A percentile compares a stretch with the other conserved stretches of the same genome.
These are phyloP conservation scores for Podospora appendiculata DNA, from an alignment of 495 filamentous ascomycete genomes.

Conservation along the genomic window DNA sequence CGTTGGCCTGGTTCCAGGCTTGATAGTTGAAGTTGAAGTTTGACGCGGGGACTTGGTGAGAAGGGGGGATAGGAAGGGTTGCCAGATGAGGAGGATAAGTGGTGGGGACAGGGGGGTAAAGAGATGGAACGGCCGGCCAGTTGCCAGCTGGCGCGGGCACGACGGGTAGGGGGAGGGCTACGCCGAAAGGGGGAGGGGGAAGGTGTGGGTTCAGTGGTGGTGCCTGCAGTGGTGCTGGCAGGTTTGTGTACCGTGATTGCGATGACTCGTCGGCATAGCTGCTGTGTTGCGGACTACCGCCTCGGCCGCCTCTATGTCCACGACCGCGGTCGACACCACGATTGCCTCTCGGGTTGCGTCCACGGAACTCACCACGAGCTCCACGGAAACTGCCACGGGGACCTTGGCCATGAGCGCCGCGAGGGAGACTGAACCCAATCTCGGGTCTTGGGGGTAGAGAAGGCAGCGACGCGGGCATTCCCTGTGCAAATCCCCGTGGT, in stretches of 20 bases:
- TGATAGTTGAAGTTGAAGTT: slow-evolving; percentile 12
- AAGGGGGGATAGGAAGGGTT: too few species aligned
- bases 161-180: too few species aligned
- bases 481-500: slow-evolving; percentile 47
- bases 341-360: slow-evolving; percentile 15
- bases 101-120: slow-evolving; percentile 3
- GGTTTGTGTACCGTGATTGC: not conserved
- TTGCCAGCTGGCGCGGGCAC: not conserved
- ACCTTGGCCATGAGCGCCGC: slow-evolving; percentile 9
- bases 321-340: slow-evolving; percentile 26
- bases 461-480: slow-evolving; percentile 27
- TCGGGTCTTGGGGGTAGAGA: slow-evolving; percentile 28
- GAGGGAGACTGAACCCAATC: slow-evolving; percentile 6
- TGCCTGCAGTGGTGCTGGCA: not conserved
- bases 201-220: too few species aligned
- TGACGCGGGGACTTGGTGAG: slow-evolving; percentile 6
- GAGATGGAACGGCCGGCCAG: slow-evolving; percentile 5
- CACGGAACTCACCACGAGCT: slow-evolving; percentile 19
- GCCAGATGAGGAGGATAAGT: not conserved
- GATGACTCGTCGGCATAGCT: too few species aligned
- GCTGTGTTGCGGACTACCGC: slow-evolving; percentile 4
- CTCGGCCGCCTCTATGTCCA: slow-evolving; percentile 6
- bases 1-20: slow-evolving; percentile 7
- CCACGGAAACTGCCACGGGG: slow-evolving; percentile 29
- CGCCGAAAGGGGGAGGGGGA: too few species aligned